Evolutionary conservation across 345 rosid species (phyloP), one percentile per base, ranked within the genome.

Genomic region (Pugionium cornutum): DNA sequence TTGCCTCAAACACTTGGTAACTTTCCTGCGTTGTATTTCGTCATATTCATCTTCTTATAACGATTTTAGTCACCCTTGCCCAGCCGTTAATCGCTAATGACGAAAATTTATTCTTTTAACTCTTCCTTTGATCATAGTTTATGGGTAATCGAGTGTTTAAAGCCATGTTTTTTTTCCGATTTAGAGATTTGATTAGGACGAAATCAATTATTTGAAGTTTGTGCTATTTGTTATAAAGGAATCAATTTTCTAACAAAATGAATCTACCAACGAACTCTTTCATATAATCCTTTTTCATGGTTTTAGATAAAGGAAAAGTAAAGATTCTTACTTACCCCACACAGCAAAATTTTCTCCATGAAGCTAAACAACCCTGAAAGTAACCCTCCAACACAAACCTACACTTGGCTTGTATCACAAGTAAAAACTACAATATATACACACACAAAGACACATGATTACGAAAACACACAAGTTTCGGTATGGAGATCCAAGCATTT

Each of bases 361-460:
- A 73, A 59, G 68, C 77, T 65, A 33, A 58, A 68, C 55, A 70
- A 77, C 41, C 62, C 31, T 53, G 33, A 66, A 41, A 74, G 66
- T 72, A 74, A 78, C 75, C 18, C 69, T 67, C 62, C 71, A 60
- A 58, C 73, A 72, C 82, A 80, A 69, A 71, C 76, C 76, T 63
- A 76, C 41, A 52, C 75, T 61, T 70, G 61, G 73, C 61, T 58
- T 82, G 35, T 70, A 79, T 78, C 77, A 65, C 67, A 65, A 43
- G 55, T 40, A 28, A 57, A 36, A 8, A 76, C 62, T 71, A 82
- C 83, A 75, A 81, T 75, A 84, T 75, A 73, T 45, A 73, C 41
- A 58, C 40, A 41, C 18, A 18, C 18, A 18, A 18, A 18, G 18
- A 18, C 18, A 18, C 18, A 18, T 18, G 18, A 18, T 18, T 18